These are phyloP conservation scores for Ogataea pilisensis DNA, from an alignment of 805 yeast genomes.

Conservation along the genomic window DNA sequence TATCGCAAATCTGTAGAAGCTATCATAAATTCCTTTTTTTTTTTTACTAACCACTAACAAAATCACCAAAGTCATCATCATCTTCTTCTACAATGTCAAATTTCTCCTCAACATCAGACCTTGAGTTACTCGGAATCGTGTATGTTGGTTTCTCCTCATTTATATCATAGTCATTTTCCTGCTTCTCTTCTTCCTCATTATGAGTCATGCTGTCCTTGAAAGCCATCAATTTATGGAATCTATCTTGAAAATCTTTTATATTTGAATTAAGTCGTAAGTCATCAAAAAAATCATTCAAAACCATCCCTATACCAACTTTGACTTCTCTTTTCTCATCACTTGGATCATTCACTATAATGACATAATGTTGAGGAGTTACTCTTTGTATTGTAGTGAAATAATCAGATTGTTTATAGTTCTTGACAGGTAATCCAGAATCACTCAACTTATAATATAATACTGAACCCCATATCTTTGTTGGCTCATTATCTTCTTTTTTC, in stretches of 20 bases:
- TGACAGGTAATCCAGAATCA: slow-evolving; percentile 11
- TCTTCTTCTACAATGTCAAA: slow-evolving; percentile 1
- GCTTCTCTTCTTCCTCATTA: not conserved
- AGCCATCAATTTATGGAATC: slow-evolving; percentile 13
- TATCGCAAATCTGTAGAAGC: no score
- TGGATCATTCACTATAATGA: slow-evolving; percentile 16
- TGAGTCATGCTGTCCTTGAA: slow-evolving; percentile 10
- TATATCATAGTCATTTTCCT: slow-evolving; percentile 5
- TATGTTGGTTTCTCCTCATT: no score
- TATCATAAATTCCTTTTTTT: no score
- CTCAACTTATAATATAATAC: slow-evolving; percentile 9
- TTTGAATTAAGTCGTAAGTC: slow-evolving; percentile 20
- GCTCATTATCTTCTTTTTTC: no score
- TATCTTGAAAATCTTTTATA: slow-evolving; percentile 16
- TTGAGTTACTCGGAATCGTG: no score
- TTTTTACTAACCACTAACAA: slow-evolving; percentile 21
- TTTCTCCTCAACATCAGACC: not conserved
- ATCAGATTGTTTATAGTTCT: slow-evolving; percentile 10
- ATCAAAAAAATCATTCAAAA: slow-evolving; percentile 23
- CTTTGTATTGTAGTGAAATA: slow-evolving; percentile 21
- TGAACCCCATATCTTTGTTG: slow-evolving; percentile 16
- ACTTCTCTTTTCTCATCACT: slow-evolving; percentile 5
- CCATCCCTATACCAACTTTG: slow-evolving; percentile 25
- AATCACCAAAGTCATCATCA: slow-evolving; percentile 29
- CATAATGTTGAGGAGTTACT: slow-evolving; percentile 19